Percentiles rank a stretch among this genome's conserved stretches.
Conservation (phyloP, 2,329 filamentous ascomycete species). For the Pseudogymnoascus sp. region DNA sequence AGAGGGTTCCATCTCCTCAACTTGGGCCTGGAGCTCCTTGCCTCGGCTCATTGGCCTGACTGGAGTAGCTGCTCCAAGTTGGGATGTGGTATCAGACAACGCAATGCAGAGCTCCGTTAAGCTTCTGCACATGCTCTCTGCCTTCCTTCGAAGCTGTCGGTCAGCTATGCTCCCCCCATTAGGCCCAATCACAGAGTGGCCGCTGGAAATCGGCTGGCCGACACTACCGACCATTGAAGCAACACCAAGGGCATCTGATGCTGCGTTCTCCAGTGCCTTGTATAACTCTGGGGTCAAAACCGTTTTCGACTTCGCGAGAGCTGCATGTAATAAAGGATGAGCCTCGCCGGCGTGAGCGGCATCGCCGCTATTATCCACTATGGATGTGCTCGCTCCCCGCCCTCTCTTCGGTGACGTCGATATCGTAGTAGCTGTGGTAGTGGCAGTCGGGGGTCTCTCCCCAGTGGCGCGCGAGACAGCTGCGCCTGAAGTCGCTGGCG, state of each 20-base stretch:
- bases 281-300: constrained; percentile 67
- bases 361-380: constrained; percentile 38
- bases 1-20: background rate
- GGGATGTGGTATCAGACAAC: constrained; percentile 48
- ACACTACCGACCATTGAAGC: constrained; percentile 69
- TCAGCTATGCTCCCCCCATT: constrained; percentile 46
- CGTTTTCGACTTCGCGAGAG: constrained; percentile 69
- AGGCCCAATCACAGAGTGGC: constrained; percentile 34
- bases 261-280: constrained; percentile 70
- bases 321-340: constrained; percentile 73
- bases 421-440: constrained; percentile 82
- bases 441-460: constrained; percentile 83
- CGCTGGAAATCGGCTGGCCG: constrained; percentile 63
- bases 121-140: constrained; percentile 86
- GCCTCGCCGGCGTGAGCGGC: constrained; percentile 45
- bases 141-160: constrained; percentile 79
- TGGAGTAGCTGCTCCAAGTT: constrained; percentile 10
- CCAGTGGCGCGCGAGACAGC: constrained; percentile 56
- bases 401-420: constrained; percentile 80
- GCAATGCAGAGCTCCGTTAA: constrained; percentile 88
- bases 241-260: constrained; percentile 72
- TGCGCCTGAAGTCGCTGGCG: constrained; percentile 74
- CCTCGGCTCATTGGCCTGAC: constrained; percentile 17
- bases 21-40: background rate
- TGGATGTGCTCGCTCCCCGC: constrained; percentile 42